phyloP scores from a whole-genome alignment of 2,329 filamentous ascomycete genomes.

The Fusarium anguioides region DNA sequence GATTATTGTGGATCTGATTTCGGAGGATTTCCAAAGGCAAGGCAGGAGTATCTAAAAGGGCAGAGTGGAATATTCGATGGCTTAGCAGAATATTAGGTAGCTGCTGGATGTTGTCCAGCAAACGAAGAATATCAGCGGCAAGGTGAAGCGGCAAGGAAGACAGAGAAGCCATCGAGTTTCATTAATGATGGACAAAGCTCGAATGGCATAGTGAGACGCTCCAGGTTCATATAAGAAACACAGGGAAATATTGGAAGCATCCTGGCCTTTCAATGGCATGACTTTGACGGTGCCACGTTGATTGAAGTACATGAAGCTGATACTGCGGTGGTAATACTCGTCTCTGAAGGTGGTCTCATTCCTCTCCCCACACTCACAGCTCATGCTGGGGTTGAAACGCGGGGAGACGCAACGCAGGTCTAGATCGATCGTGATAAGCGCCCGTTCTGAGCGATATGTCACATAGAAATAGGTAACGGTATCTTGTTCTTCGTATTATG shows the following conservation, averaged over 20 bases:
- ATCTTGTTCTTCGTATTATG: slow-evolving; percentile 3
- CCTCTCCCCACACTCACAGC: slow-evolving; percentile 40
- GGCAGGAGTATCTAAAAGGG: slow-evolving; percentile 33
- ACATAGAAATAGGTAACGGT: not conserved
- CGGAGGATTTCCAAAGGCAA: slow-evolving; percentile 35
- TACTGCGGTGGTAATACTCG: slow-evolving; percentile 20
- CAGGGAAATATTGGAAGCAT: not conserved
- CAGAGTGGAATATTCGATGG: slow-evolving; percentile 39
- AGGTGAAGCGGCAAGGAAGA: slow-evolving; percentile 40
- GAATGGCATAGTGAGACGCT: not conserved
- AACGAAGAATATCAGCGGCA: slow-evolving; percentile 35
- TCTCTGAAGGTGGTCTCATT: slow-evolving; percentile 32
- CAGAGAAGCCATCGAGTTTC: slow-evolving; percentile 31
- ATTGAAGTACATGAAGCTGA: slow-evolving; percentile 29
- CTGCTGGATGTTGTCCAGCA: slow-evolving; percentile 30
- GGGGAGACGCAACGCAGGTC: not conserved
- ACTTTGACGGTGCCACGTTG: slow-evolving; percentile 21
- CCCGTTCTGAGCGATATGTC: not conserved
- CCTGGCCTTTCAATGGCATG: slow-evolving; percentile 22
- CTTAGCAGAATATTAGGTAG: slow-evolving; percentile 35
- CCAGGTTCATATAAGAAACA: not conserved
- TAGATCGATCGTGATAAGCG: slow-evolving; percentile 8
- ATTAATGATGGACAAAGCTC: not conserved
- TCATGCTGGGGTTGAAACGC: slow-evolving; percentile 11
- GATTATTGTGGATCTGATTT: slow-evolving; percentile 26